Percentiles rank a stretch among this genome's conserved stretches.
phyloP scores from a whole-genome alignment of 331 rosid species.

The Stylosanthes scabra region DNA sequence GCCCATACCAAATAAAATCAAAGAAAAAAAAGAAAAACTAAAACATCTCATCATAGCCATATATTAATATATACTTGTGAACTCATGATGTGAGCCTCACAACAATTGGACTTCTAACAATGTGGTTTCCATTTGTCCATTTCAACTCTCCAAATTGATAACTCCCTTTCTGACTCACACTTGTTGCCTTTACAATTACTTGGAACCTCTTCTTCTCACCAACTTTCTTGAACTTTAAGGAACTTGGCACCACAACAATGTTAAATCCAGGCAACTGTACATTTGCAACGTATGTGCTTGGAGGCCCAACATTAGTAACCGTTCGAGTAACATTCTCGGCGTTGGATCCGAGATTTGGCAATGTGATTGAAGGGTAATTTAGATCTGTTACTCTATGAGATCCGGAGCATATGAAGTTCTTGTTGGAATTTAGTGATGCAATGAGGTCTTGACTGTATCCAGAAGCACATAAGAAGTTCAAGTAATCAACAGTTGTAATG shows the following conservation, averaged over 20 bases:
- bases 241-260: constrained; percentile 45
- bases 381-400: constrained; percentile 37
- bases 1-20: not conserved
- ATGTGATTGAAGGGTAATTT: constrained; percentile 49
- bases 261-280: constrained; percentile 39
- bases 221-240: constrained; percentile 39
- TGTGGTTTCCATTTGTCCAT: constrained; percentile 41
- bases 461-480: constrained; percentile 46
- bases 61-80: not conserved
- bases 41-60: not conserved
- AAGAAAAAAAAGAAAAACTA: not conserved
- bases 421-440: constrained; percentile 31
- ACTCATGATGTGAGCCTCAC: constrained; percentile 35
- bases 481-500: constrained; percentile 30
- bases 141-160: constrained; percentile 41
- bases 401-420: constrained; percentile 26
- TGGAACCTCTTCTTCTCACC: constrained; percentile 61
- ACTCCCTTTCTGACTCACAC: constrained; percentile 24
- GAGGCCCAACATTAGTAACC: constrained; percentile 53
- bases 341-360: constrained; percentile 36
- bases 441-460: constrained; percentile 41
- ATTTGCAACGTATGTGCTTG: constrained; percentile 48
- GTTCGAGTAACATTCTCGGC: constrained; percentile 30
- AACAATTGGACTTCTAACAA: constrained; percentile 43
- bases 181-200: constrained; percentile 41